Base-by-base conservation (phyloP, 805 yeast genomes). In the Tetrapisispora iriomotensis region DNA sequence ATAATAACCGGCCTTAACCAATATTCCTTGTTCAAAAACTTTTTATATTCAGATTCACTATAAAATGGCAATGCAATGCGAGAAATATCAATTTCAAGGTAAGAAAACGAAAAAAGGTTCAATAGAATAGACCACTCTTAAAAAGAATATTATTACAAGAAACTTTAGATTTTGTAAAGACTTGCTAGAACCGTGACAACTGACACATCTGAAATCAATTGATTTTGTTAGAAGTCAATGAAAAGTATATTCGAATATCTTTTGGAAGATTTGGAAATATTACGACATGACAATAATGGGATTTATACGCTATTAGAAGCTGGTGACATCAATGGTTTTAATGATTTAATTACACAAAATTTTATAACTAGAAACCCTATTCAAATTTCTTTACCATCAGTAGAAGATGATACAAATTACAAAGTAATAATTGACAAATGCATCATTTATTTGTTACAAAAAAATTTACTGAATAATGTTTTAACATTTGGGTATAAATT, bases 401-500 rank as follows among this genome's bases (percentile, higher is more conserved):
- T 45, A 3, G 34, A 28, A 4, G 22, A 36, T 15, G 36, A 23
- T 18, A 24, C 26, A 6, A 38, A 27, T 38, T 65, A 50, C 36
- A 41, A 51, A 10, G 68, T 66, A 18, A 50, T 69, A 3, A 49
- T 77, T 3, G 77, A 74, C 43, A 39, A 50, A 7, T 45, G 74
- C n/a, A 48, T 74, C 1, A 43, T 45, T 2, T 53, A 53, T 38
- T 44, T 73, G 27, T 34, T 62, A 1, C 41, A 45, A 2, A 35
- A 39, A 13, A 46, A 53, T 9, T 56, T 58, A 17, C 47, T 53
- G 2, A 41, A 53, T 3, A 74, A 74, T 50, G 61, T 62, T 0
- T 37, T 78, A 5, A 45, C 61, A 0, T 48, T 51, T 33, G 82
- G 81, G 0, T 73, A 71, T 43, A 47, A 48, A 3, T 56, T 64